A percentile compares a stretch with the other conserved stretches of the same genome.
Conservation (phyloP, 345 rosid genomes). For the Limnanthes douglasii region DNA sequence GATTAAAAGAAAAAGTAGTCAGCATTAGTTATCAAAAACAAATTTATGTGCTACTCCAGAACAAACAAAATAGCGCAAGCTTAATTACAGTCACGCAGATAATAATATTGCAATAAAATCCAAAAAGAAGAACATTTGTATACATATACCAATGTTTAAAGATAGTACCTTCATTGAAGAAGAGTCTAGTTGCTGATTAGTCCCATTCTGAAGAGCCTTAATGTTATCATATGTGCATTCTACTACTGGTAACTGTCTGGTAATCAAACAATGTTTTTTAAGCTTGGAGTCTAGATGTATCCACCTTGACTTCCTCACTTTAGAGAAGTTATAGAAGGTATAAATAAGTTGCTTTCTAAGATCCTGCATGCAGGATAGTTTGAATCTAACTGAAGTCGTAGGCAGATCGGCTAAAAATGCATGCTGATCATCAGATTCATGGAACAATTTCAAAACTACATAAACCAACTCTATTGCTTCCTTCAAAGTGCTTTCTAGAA, state of each 20-base stretch:
- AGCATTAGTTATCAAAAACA: too few relatives aligned
- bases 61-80: slow-evolving; percentile 5
- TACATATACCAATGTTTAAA: not conserved
- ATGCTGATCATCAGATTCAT: slow-evolving; percentile 28
- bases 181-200: slow-evolving; percentile 9
- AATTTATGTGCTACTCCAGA: too few relatives aligned
- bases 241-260: slow-evolving; percentile 40
- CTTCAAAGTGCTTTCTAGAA: slow-evolving; percentile 75
- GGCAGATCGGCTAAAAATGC: slow-evolving; percentile 34
- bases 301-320: slow-evolving; percentile 50
- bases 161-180: slow-evolving; percentile 22
- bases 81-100: slow-evolving; percentile 1
- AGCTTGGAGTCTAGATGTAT: slow-evolving; percentile 34
- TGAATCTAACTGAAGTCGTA: slow-evolving; percentile 58
- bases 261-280: slow-evolving; percentile 33
- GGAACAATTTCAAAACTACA: slow-evolving; percentile 33
- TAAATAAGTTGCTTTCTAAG: slow-evolving; percentile 45
- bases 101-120: not conserved
- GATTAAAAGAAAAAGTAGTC: not conserved
- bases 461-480: slow-evolving; percentile 45
- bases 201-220: slow-evolving; percentile 40
- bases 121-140: too few relatives aligned
- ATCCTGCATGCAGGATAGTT: slow-evolving; percentile 36
- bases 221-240: slow-evolving; percentile 55
- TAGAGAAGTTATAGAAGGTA: slow-evolving; percentile 40